Conservation (phyloP, 179 eudicot species). For the Silene coronaria region DNA sequence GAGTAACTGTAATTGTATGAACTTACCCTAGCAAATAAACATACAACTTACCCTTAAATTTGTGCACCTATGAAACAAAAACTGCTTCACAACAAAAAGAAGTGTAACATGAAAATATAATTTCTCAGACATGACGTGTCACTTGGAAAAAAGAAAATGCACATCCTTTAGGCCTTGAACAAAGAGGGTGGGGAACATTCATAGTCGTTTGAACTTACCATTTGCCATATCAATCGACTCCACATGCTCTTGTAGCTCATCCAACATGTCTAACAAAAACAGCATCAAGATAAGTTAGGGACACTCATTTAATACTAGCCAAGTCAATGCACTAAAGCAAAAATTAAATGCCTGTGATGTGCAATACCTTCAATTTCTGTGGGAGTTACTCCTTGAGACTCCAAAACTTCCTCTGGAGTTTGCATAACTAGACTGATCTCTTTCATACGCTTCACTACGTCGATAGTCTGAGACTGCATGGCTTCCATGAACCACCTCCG, state of each 20-base stretch:
- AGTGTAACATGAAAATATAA: no score
- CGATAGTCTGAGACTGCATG: constrained; percentile 91
- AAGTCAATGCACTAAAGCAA: not conserved
- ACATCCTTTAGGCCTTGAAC: no score
- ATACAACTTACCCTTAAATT: no score
- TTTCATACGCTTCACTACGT: constrained; percentile 83
- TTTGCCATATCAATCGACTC: constrained; percentile 97
- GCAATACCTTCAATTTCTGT: constrained; percentile 64
- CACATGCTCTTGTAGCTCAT: constrained; percentile 95
- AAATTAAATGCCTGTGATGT: not conserved
- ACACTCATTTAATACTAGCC: not conserved
- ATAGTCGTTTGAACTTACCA: constrained; percentile 39
- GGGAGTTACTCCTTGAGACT: constrained; percentile 79
- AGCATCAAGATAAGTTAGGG: not conserved
- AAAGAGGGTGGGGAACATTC: no score
- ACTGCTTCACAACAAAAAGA: no score
- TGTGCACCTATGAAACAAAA: no score
- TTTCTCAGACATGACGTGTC: no score
- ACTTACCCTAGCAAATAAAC: not conserved
- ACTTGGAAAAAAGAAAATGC: no score
- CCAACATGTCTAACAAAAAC: constrained; percentile 58
- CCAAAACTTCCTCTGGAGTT: constrained; percentile 81
- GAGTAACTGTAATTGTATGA: not conserved
- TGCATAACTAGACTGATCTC: constrained; percentile 89
- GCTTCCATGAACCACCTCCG: constrained; percentile 98